Percentiles rank a stretch among this genome's conserved stretches.
Evolutionary conservation across 352 stramenopile species (phyloP).

Genomic region (Thraustotheca clavata): DNA sequence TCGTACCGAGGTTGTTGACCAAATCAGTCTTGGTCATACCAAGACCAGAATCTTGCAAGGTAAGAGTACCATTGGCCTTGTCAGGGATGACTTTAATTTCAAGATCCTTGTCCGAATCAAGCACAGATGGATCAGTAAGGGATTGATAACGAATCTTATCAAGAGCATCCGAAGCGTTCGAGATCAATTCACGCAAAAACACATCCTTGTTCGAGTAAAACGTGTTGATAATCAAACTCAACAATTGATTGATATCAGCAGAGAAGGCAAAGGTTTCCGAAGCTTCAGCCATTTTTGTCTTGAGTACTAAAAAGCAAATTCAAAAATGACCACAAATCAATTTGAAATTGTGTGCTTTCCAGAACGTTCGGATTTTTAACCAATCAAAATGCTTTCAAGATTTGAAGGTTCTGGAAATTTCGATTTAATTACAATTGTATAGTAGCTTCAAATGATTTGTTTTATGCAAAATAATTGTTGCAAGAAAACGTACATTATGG

Average conservation of each 20-base stretch:
- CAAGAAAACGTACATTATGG: no score
- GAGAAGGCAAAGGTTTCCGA: constrained; percentile 99
- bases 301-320: constrained; percentile 8
- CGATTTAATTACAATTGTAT: neutral
- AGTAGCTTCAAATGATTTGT: neutral
- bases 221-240: constrained; percentile 97
- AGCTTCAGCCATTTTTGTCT: constrained; percentile 67
- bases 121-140: constrained; percentile 92
- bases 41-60: constrained; percentile 97
- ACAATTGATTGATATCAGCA: constrained; percentile 99
- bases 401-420: constrained; percentile 6
- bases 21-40: constrained; percentile 99
- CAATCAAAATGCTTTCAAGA: constrained; percentile 11
- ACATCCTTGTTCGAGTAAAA: constrained; percentile 99
- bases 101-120: constrained; percentile 96
- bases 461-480: no score
- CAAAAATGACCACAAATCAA: constrained; percentile 9
- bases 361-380: constrained; percentile 3
- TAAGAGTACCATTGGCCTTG: constrained; percentile 99
- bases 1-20: constrained; percentile 99
- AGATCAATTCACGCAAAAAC: constrained; percentile 96
- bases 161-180: constrained; percentile 94
- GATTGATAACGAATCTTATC: constrained; percentile 98
- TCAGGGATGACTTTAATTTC: constrained; percentile 99
- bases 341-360: neutral